These are phyloP conservation scores for Camelina laxa DNA, from an alignment of 345 rosid genomes.

Conservation along the genomic window DNA sequence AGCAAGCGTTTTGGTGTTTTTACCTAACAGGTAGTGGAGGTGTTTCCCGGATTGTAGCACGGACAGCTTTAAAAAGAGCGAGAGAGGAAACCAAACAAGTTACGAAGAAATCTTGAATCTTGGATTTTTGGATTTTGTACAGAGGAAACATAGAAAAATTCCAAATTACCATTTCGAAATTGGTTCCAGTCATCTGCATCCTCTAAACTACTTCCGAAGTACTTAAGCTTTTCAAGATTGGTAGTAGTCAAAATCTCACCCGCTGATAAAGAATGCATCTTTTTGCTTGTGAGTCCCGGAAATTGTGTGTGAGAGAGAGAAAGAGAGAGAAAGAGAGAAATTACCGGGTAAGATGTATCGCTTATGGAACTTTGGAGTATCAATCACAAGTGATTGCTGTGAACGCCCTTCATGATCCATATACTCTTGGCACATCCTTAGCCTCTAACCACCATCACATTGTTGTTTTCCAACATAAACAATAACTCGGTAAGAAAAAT, in stretches of 20 bases:
- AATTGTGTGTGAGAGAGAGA: not conserved
- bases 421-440: slow-evolving; percentile 82
- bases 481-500: not conserved
- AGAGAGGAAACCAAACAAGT: slow-evolving; percentile 33
- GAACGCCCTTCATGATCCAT: slow-evolving; percentile 85
- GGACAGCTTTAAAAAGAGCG: slow-evolving; percentile 58
- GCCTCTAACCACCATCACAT: slow-evolving; percentile 67
- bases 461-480: not conserved
- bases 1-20: not conserved
- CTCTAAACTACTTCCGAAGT: slow-evolving; percentile 72
- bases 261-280: slow-evolving; percentile 47
- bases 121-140: not conserved
- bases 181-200: slow-evolving; percentile 86
- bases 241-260: slow-evolving; percentile 74
- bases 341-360: slow-evolving; percentile 86
- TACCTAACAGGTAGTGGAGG: slow-evolving; percentile 64
- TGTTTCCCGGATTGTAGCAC: slow-evolving; percentile 73
- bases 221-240: slow-evolving; percentile 61
- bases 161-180: slow-evolving; percentile 65
- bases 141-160: not conserved
- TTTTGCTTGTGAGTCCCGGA: slow-evolving; percentile 5
- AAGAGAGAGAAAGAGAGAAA: slow-evolving; percentile 48
- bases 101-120: slow-evolving; percentile 10
- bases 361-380: slow-evolving; percentile 86
- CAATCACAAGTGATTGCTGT: slow-evolving; percentile 74